phyloP scores from a whole-genome alignment of 805 yeast genomes.

The Teunomyces stri region DNA sequence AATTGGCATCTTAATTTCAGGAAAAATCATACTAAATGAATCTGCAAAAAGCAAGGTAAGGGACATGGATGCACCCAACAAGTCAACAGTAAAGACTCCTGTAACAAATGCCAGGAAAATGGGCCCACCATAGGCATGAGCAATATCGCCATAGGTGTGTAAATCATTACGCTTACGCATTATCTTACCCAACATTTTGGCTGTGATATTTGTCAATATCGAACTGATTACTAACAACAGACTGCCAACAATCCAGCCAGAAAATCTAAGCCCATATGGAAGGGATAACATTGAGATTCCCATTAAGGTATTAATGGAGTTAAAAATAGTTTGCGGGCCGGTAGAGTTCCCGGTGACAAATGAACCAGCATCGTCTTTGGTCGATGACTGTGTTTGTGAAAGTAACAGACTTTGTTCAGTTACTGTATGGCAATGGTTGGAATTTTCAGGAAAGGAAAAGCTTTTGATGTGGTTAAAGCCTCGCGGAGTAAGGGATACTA shows the following conservation, averaged over 20 bases:
- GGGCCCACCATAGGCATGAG: conserved; percentile 80
- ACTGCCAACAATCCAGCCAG: conserved; percentile 68
- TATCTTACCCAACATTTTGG: conserved; percentile 67
- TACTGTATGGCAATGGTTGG: neutral
- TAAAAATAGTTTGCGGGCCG: conserved; percentile 67
- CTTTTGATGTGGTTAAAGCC: conserved; percentile 4
- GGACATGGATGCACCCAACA: conserved; percentile 79
- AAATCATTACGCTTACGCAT: conserved; percentile 78
- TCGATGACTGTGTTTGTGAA: neutral
- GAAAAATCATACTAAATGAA: conserved; percentile 49
- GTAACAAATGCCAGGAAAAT: conserved; percentile 73
- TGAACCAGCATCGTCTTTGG: neutral
- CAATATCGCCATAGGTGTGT: conserved; percentile 86
- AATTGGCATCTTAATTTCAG: conserved; percentile 9
- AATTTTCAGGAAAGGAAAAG: conserved; percentile 1
- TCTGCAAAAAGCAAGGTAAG: conserved; percentile 82
- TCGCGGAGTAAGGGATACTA: neutral
- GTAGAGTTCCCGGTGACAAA: conserved; percentile 42
- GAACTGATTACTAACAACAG: conserved; percentile 62
- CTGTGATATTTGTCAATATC: conserved; percentile 69
- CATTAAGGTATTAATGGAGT: conserved; percentile 62
- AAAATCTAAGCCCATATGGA: conserved; percentile 60
- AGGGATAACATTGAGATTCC: conserved; percentile 69
- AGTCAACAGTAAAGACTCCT: conserved; percentile 68
- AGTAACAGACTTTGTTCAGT: neutral